Percentiles rank a stretch among this genome's conserved stretches.
phyloP scores from a whole-genome alignment of 169 alveolate genomes.

The Theileria orientalis region DNA sequence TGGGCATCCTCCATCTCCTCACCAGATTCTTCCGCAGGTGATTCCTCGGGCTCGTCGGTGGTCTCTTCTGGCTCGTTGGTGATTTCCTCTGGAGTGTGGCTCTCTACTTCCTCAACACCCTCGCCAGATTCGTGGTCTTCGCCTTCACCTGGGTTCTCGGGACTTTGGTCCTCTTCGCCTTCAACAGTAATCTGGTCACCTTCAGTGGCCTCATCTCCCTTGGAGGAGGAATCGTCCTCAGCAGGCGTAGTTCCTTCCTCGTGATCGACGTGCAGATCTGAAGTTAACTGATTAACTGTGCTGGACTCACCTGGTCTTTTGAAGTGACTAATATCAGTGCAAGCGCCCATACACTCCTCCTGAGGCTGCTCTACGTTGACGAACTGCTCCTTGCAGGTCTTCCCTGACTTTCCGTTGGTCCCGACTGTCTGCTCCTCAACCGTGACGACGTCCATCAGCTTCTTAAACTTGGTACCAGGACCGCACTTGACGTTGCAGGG shows the following conservation, averaged over 20 bases:
- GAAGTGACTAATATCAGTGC: conserved; percentile 4
- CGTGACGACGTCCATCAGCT: conserved; percentile 17
- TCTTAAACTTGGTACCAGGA: conserved; percentile 26
- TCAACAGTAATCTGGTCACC: no score
- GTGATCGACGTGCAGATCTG: no score
- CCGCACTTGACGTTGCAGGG: conserved; percentile 50
- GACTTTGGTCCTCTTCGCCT: no score
- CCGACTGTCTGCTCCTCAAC: conserved; percentile 25
- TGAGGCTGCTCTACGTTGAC: conserved; percentile 13
- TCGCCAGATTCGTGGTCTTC: no score
- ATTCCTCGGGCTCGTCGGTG: background rate
- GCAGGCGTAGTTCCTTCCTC: no score
- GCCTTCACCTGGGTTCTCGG: no score
- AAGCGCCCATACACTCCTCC: conserved; percentile 33
- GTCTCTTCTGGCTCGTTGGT: background rate
- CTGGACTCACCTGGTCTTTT: background rate
- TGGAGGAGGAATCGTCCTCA: no score
- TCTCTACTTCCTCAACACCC: background rate
- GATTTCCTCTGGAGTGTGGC: background rate
- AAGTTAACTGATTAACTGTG: background rate
- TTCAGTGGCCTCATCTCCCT: no score
- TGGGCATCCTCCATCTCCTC: background rate
- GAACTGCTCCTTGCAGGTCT: conserved; percentile 46
- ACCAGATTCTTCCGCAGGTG: background rate
- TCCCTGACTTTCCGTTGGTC: conserved; percentile 46